phyloP scores from a whole-genome alignment of 2,329 filamentous ascomycete genomes.

The Cercospora nicotianae region DNA sequence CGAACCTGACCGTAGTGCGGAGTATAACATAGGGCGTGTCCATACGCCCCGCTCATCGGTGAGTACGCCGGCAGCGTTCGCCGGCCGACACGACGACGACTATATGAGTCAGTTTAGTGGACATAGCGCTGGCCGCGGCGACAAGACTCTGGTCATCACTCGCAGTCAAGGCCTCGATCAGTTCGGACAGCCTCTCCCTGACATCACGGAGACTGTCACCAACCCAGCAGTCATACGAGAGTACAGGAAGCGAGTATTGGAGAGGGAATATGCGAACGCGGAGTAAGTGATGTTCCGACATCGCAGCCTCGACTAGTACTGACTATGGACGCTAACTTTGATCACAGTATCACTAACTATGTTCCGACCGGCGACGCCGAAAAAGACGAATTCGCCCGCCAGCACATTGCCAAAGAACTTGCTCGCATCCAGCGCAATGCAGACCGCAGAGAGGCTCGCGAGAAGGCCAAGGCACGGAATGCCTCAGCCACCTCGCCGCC shows the following conservation, averaged over 20 bases:
- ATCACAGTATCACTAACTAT: constrained; percentile 48
- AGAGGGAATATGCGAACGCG: constrained; percentile 68
- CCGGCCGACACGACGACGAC: constrained; percentile 71
- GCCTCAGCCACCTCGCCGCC: constrained; percentile 50
- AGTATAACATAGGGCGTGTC: constrained; percentile 41
- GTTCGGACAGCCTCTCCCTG: constrained; percentile 55
- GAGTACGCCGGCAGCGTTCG: constrained; percentile 56
- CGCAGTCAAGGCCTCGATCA: constrained; percentile 62
- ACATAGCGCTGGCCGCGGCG: constrained; percentile 49
- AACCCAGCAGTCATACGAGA: constrained; percentile 85
- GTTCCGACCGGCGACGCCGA: constrained; percentile 67
- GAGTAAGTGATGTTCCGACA: constrained; percentile 51
- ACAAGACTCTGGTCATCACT: constrained; percentile 71
- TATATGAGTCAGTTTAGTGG: constrained; percentile 57
- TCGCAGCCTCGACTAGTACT: not conserved
- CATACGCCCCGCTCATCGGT: constrained; percentile 68
- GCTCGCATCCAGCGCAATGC: constrained; percentile 86
- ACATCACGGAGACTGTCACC: constrained; percentile 31
- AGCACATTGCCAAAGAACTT: constrained; percentile 69
- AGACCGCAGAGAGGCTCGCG: constrained; percentile 82
- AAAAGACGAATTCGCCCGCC: constrained; percentile 59
- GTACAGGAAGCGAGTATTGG: constrained; percentile 76
- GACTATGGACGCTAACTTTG: not conserved
- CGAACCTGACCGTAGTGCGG: constrained; percentile 52
- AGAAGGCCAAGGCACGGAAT: constrained; percentile 72